Percentiles rank a stretch among this genome's conserved stretches.
Conservation (phyloP, 306 rosid species). For the Fagus sylvatica region DNA sequence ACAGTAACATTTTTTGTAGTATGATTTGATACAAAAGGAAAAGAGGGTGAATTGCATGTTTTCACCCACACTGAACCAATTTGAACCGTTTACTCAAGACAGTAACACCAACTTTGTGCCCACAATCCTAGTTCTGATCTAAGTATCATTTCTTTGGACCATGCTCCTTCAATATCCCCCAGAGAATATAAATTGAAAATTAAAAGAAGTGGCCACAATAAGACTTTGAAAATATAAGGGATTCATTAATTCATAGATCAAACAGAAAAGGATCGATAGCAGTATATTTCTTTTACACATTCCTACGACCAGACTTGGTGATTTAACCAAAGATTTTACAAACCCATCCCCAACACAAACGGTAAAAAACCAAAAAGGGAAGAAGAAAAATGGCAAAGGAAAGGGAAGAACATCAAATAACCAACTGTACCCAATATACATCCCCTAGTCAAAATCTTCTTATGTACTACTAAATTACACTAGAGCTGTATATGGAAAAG, state of each 20-base stretch:
- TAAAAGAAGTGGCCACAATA: too few species aligned
- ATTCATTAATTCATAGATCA: background rate
- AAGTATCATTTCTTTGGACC: too few species aligned
- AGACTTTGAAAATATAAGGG: background rate
- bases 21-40: too few species aligned
- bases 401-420: slow-evolving; percentile 3
- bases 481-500: slow-evolving; percentile 32
- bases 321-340: slow-evolving; percentile 13
- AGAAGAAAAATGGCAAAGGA: background rate
- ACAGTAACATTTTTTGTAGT: too few species aligned
- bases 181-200: too few species aligned
- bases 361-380: background rate
- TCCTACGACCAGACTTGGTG: background rate
- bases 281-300: background rate
- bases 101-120: too few species aligned
- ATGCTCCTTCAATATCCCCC: too few species aligned
- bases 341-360: background rate
- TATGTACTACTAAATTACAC: slow-evolving; percentile 43
- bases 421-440: slow-evolving; percentile 39
- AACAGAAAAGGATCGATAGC: background rate
- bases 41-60: too few species aligned
- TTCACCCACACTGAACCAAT: too few species aligned
- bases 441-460: slow-evolving; percentile 43
- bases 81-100: too few species aligned
- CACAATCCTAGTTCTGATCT: too few species aligned